Base-by-base conservation (phyloP, 2,329 filamentous ascomycete species). In the Fusarium paranaense region DNA sequence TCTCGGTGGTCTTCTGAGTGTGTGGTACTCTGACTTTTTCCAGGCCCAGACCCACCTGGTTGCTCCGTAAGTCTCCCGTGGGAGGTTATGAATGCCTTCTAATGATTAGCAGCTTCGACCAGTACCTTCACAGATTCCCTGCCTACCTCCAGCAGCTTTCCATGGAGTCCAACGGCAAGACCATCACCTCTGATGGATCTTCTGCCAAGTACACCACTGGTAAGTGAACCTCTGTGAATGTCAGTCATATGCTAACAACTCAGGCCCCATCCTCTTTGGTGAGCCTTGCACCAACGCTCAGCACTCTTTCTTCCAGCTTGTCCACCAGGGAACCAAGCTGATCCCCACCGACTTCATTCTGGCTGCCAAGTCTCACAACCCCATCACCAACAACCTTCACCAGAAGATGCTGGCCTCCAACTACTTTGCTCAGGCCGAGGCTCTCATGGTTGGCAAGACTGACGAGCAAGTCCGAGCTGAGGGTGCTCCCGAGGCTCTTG, bases 161-260 rank as follows among this genome's bases (percentile, higher is more conserved):
- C 71, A 99, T 99, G 97, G 97, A 99, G 89, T 98, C 96, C 71
- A 99, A 99, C 85, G 97, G 97, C 82, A 99, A 99, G 90, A 94
- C 94, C 71, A 95, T 98, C 81, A 97, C 96, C 72, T 91, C 90
- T n/a, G 94, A 97, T 80, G 93, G 91, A 67, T 92, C 95, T 40
- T 90, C 97, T 70, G 95, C 97, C 81, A 98, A 98, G 87, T 99
- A 99, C 88, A 98, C 95, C 67, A 99, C 97, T 40, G 96, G 85
- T 86, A 75, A 78, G 83, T 71, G 32, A 14, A 3, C 14, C 8
- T n/a, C 1, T 10, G 25, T 13, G 6, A 50, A 20, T 30, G 8
- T 10, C 20, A 35, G 20, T 45, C 54, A 73, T 2, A 65, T 25
- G 32, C 75, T 81, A 66, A 82, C 69, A 30, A 25, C 8, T 13